Base-by-base conservation (phyloP, 148 eudicot species). In the Gaultheria prostrata region DNA sequence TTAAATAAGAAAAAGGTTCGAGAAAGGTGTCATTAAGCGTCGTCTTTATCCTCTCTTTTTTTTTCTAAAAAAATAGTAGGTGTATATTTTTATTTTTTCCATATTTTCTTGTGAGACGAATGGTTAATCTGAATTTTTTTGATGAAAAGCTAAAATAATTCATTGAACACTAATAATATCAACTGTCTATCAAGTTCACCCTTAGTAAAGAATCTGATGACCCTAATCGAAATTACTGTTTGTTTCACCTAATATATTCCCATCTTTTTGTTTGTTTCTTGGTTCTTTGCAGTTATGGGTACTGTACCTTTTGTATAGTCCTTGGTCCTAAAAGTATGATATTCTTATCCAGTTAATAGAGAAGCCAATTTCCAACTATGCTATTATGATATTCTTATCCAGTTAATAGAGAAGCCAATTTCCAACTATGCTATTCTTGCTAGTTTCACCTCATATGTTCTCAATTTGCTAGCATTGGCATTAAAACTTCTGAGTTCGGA, bases 251-350 rank as follows among this genome's bases (percentile, higher is more conserved):
- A 39, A 28, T 13, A 67, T 67, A 13, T 67, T 67, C 71, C 71
- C 1, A 12, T 13, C 11, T 59, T 21, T 21, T 59, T 21, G 67
- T n/a, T 21, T 59, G 12, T 65, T 65, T 65, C 71, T 65, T 65
- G 71, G 33, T 26, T 65, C 72, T 6, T 67, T 67, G 35, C 28
- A 28, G 35, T 28, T 30, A 12, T 67, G 72, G 17, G 17, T 28
- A 65, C 26, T 26, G 71, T 13, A 67, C 72, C 35, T 67, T 67
- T 67, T 67, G 8, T 12, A 67, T 28, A 67, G 72, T 67, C 72
- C 18, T 67, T 67, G 18, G 72, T 67, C 72, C 33, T 67, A 67
- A 67, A 67, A 67, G 35, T 30, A 67, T 67, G 72, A 67, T 67
- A 24, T 51, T 57, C 5, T 50, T 72, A 54, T 46, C 74, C 45